These are phyloP conservation scores for Caryopteris hybrid DNA, from an alignment of 305 asterid genomes.

Conservation along the genomic window DNA sequence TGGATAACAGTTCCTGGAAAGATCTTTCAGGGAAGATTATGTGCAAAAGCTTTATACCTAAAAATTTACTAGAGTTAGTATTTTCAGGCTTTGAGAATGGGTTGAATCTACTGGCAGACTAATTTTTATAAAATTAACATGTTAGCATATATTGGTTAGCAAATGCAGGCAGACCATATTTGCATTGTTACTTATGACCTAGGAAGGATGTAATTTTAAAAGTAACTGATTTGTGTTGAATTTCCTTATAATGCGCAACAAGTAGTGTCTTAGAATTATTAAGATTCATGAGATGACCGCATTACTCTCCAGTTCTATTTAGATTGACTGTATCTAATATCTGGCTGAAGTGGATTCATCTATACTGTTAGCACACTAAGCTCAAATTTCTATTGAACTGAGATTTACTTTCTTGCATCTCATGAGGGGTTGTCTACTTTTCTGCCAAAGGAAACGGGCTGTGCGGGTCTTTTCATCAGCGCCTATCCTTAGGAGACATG, in stretches of 20 bases:
- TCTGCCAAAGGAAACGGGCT: conserved; percentile 48
- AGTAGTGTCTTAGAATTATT: no score
- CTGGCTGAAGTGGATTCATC: neutral
- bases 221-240: neutral
- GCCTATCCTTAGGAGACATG: conserved; percentile 54
- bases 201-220: neutral
- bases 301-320: no score
- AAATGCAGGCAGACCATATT: neutral
- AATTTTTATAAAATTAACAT: neutral
- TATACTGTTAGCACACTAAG: neutral
- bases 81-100: neutral
- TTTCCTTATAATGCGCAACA: no score
- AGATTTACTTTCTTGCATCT: neutral
- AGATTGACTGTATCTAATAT: no score
- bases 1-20: no score
- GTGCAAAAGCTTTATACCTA: neutral
- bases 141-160: neutral
- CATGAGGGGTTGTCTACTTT: conserved; percentile 11
- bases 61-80: no score
- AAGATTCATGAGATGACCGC: no score
- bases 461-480: conserved; percentile 65
- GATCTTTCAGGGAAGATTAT: no score
- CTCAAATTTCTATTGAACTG: neutral
- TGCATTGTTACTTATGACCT: neutral
- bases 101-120: neutral